These are phyloP conservation scores for Capsicum pubescens DNA, from an alignment of 257 asterid genomes.

Conservation along the genomic window DNA sequence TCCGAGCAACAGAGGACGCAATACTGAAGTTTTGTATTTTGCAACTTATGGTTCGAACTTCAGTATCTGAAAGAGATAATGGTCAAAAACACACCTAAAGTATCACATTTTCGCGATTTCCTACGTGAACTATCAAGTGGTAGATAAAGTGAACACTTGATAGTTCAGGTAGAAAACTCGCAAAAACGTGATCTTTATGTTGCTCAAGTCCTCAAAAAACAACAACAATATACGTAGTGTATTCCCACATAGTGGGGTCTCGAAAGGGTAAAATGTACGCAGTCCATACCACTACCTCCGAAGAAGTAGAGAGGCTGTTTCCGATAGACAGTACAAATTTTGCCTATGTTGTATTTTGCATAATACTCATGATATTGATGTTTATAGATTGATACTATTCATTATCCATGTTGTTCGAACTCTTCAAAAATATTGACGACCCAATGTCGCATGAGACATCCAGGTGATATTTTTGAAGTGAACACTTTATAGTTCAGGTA, in stretches of 20 bases:
- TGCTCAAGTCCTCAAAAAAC: no score
- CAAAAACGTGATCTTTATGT: no score
- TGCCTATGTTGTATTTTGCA: background rate
- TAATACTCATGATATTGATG: background rate
- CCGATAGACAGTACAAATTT: no score
- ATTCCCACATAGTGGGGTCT: no score
- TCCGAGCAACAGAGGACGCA: background rate
- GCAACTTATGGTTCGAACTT: background rate
- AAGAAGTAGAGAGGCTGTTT: no score
- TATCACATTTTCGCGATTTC: background rate
- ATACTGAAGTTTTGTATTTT: background rate
- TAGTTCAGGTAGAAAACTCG: background rate
- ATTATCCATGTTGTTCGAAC: background rate
- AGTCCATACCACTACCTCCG: no score
- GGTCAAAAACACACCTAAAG: background rate
- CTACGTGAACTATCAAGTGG: background rate
- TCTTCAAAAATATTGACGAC: background rate
- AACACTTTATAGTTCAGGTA: no score
- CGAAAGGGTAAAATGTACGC: no score
- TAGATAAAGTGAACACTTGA: no score
- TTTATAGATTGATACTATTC: background rate
- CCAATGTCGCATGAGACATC: background rate
- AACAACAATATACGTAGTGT: no score
- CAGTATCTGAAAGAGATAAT: no score
- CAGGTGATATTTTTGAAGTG: no score